These are phyloP conservation scores for Phytophthora parvispora DNA, from an alignment of 352 stramenopile species.

Conservation along the genomic window DNA sequence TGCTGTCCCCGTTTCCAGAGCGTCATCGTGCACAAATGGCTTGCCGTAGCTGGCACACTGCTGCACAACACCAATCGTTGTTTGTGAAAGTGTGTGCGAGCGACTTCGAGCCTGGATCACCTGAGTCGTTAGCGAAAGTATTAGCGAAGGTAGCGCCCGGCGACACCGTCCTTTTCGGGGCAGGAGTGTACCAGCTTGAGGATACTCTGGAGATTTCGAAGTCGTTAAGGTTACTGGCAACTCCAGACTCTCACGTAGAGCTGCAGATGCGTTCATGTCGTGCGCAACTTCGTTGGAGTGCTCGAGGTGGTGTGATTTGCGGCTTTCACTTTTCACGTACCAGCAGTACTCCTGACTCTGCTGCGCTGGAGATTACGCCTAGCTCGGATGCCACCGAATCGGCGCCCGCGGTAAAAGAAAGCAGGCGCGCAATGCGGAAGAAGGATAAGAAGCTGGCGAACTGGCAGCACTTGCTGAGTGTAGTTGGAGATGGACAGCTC, in stretches of 20 bases:
- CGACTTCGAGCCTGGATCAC: slow-evolving; percentile 43
- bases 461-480: slow-evolving; percentile 75
- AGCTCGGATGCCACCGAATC: slow-evolving; percentile 19
- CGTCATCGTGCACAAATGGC: slow-evolving; percentile 59
- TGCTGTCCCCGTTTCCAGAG: slow-evolving; percentile 76
- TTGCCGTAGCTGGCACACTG: slow-evolving; percentile 62
- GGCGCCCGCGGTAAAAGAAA: slow-evolving; percentile 17
- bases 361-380: slow-evolving; percentile 21
- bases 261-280: slow-evolving; percentile 64
- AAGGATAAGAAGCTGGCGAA: slow-evolving; percentile 33
- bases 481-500: slow-evolving; percentile 51
- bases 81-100: slow-evolving; percentile 61
- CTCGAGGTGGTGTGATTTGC: slow-evolving; percentile 66
- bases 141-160: slow-evolving; percentile 39
- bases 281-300: slow-evolving; percentile 68
- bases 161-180: slow-evolving; percentile 73
- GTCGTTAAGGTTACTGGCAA: slow-evolving; percentile 57
- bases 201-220: slow-evolving; percentile 57
- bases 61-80: slow-evolving; percentile 50
- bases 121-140: slow-evolving; percentile 31
- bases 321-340: slow-evolving; percentile 72
- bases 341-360: slow-evolving; percentile 20
- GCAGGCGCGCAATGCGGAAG: slow-evolving; percentile 19
- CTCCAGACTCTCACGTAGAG: slow-evolving; percentile 71
- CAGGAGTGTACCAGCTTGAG: slow-evolving; percentile 72